These are phyloP conservation scores for Fusarium kyushuense DNA, from an alignment of 2,329 filamentous ascomycete genomes.

Conservation along the genomic window DNA sequence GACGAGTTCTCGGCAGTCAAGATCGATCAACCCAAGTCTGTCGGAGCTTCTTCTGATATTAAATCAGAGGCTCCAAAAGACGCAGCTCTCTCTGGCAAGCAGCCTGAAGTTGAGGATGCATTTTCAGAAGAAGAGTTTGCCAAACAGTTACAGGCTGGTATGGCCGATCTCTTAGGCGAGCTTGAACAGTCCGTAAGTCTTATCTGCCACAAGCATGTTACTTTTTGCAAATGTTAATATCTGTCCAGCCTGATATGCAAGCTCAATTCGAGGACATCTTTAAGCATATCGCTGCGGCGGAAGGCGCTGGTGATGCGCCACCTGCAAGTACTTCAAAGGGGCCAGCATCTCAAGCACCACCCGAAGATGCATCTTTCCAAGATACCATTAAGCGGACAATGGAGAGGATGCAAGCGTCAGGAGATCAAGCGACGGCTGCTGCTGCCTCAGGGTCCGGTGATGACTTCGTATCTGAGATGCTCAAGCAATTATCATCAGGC, in stretches of 20 bases:
- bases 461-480: conserved; percentile 90
- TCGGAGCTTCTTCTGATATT: conserved; percentile 47
- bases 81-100: conserved; percentile 42
- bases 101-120: conserved; percentile 53
- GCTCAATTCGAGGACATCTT: conserved; percentile 83
- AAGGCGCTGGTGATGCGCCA: conserved; percentile 48
- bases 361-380: conserved; percentile 79
- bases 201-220: background rate
- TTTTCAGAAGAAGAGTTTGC: conserved; percentile 82
- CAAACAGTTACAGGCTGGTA: conserved; percentile 87
- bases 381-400: conserved; percentile 94
- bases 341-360: conserved; percentile 52
- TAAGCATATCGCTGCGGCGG: conserved; percentile 74
- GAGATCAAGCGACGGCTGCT: conserved; percentile 85
- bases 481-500: conserved; percentile 81
- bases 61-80: conserved; percentile 53
- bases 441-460: conserved; percentile 75
- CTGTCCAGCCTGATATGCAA: conserved; percentile 74
- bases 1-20: conserved; percentile 85
- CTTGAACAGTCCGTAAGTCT: conserved; percentile 69
- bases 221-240: conserved; percentile 2
- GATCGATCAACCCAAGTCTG: conserved; percentile 52
- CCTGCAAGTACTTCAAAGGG: conserved; percentile 43
- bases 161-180: conserved; percentile 84
- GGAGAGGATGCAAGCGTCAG: conserved; percentile 93